phyloP scores from a whole-genome alignment of 441 rosid species.

The Breynia disticha region DNA sequence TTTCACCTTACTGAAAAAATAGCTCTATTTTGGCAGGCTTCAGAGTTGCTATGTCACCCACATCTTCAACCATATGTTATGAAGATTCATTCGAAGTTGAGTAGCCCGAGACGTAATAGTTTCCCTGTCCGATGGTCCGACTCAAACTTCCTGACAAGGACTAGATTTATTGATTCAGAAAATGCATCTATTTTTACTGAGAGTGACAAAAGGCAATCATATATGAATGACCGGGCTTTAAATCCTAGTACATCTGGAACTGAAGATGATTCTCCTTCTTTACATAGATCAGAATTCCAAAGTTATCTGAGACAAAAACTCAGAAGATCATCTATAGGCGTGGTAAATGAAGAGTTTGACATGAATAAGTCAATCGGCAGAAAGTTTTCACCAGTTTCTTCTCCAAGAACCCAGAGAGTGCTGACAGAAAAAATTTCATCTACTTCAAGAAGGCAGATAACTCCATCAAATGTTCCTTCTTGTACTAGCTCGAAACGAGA shows the following conservation, averaged over 20 bases:
- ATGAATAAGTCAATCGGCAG: conserved; percentile 19
- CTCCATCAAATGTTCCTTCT: conserved; percentile 31
- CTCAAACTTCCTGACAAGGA: conserved; percentile 40
- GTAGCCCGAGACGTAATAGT: conserved; percentile 47
- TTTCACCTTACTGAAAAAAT: background rate
- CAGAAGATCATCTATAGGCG: conserved; percentile 33
- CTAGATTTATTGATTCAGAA: conserved; percentile 36
- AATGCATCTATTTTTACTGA: conserved; percentile 15
- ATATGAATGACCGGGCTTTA: conserved; percentile 52
- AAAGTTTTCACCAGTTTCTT: conserved; percentile 16
- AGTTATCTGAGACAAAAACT: conserved; percentile 26
- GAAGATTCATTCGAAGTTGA: conserved; percentile 55
- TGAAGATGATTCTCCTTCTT: conserved; percentile 56
- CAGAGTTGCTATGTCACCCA: conserved; percentile 64
- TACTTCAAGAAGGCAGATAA: conserved; percentile 34
- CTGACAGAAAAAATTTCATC: conserved; percentile 25
- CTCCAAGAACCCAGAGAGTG: conserved; percentile 38
- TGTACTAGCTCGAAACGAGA: conserved; percentile 33
- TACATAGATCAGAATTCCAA: conserved; percentile 29
- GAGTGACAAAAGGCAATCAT: conserved; percentile 39
- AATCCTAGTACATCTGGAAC: conserved; percentile 73
- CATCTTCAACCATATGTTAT: conserved; percentile 62
- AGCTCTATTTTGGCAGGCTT: conserved; percentile 41
- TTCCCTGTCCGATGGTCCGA: conserved; percentile 47
- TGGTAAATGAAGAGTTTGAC: conserved; percentile 31